phyloP scores from a whole-genome alignment of 345 rosid species.

The Luvunga scandens region DNA sequence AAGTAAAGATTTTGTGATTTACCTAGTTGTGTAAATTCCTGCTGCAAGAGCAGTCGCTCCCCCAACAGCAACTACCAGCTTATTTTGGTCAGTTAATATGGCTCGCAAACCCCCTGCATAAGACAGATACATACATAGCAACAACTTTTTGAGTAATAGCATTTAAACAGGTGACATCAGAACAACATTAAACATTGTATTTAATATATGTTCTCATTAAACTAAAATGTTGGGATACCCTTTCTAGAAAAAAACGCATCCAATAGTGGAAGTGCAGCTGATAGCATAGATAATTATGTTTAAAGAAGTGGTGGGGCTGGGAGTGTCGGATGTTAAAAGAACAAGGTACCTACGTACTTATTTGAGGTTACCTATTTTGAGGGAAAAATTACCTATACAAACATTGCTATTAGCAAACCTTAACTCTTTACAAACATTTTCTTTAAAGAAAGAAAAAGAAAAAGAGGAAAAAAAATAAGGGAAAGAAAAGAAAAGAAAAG shows the following conservation, averaged over 20 bases:
- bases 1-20: conserved; percentile 14
- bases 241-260: neutral
- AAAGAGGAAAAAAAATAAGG: neutral
- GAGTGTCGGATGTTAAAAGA: neutral
- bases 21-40: conserved; percentile 97
- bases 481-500: too few relatives aligned
- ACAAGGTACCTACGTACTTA: neutral
- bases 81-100: conserved; percentile 90
- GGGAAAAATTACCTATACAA: neutral
- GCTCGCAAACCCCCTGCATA: conserved; percentile 80
- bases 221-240: neutral
- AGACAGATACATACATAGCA: conserved; percentile 14
- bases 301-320: neutral
- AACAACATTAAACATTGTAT: conserved; percentile 1
- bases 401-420: neutral
- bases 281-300: neutral
- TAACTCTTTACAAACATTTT: neutral
- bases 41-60: conserved; percentile 98
- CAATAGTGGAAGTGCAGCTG: neutral
- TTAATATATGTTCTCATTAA: neutral
- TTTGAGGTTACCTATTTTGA: neutral
- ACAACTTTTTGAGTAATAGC: conserved; percentile 11
- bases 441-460: neutral
- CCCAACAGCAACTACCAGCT: conserved; percentile 92
- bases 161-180: neutral